Evolutionary conservation across 2,329 filamentous ascomycete genomes (phyloP).

Genomic region (Immersiporthe knoxdaviesiana): DNA sequence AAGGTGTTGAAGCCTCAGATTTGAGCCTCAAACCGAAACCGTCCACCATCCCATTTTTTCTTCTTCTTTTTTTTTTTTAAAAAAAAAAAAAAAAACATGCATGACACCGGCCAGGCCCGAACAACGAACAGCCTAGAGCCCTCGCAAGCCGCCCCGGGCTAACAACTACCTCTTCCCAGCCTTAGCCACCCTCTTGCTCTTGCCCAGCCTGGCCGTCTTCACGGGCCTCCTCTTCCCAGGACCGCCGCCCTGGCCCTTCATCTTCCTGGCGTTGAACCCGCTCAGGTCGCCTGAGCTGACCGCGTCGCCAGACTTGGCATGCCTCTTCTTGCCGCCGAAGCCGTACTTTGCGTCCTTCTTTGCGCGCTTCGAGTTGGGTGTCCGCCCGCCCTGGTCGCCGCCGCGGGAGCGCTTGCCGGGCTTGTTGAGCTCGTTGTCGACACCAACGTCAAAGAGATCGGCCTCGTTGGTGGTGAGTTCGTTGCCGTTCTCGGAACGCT

Average conservation of each 20-base stretch:
- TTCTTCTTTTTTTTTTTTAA: no score
- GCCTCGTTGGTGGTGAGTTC: conserved; percentile 72
- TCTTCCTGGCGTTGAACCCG: conserved; percentile 80
- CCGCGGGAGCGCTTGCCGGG: conserved; percentile 44
- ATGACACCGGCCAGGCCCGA: background rate
- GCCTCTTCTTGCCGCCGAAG: conserved; percentile 93
- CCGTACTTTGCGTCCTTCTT: conserved; percentile 97
- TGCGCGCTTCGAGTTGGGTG: conserved; percentile 72
- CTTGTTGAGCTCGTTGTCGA: conserved; percentile 68
- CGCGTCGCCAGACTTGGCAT: conserved; percentile 89
- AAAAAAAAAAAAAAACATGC: no score
- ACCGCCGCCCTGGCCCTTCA: conserved; percentile 64
- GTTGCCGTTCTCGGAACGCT: conserved; percentile 74
- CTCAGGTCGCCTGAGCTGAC: conserved; percentile 78
- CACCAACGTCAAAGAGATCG: conserved; percentile 88
- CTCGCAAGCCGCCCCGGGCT: background rate
- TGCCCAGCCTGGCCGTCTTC: conserved; percentile 52
- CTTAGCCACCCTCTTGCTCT: conserved; percentile 54
- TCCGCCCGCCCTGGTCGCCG: conserved; percentile 41
- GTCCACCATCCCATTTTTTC: background rate
- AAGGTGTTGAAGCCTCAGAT: background rate
- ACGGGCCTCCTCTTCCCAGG: conserved; percentile 39
- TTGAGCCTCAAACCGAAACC: background rate
- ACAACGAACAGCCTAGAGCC: background rate
- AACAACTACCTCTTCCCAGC: conserved; percentile 39